Conservation (phyloP, 176 grass and related monocot species). For the Oropetium thomaeum region DNA sequence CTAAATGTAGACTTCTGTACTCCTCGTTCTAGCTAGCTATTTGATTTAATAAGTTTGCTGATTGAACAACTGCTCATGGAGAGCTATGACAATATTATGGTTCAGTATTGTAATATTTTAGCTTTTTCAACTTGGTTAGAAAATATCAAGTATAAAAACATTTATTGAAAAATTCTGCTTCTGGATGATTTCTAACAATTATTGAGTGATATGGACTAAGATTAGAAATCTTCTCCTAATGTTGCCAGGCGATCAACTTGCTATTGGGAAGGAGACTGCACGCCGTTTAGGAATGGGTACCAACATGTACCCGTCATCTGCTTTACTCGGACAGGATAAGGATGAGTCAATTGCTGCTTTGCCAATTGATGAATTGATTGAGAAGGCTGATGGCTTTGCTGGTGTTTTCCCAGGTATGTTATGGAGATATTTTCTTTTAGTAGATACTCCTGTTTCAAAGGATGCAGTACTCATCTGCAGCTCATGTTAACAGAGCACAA, state of each 20-base stretch:
- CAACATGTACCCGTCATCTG: slow-evolving; percentile 94
- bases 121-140: background rate
- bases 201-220: background rate
- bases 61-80: background rate
- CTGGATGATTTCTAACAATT: background rate
- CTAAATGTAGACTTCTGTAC: background rate
- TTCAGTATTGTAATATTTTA: background rate
- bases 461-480: background rate
- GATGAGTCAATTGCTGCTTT: slow-evolving; percentile 71
- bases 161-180: background rate
- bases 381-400: slow-evolving; percentile 95
- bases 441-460: background rate
- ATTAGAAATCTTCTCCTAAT: background rate
- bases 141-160: background rate
- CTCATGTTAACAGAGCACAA: slow-evolving; percentile 65
- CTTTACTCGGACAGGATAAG: slow-evolving; percentile 75
- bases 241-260: slow-evolving; percentile 70
- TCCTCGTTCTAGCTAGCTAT: background rate
- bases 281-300: slow-evolving; percentile 92
- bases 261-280: slow-evolving; percentile 89
- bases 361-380: slow-evolving; percentile 86
- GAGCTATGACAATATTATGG: background rate
- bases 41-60: background rate
- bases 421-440: background rate
- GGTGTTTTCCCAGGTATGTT: slow-evolving; percentile 83